Evolutionary conservation across 1,139 yeast species (phyloP), one percentile per base, ranked within the genome.

Genomic region (Taphrina wiesneri): DNA sequence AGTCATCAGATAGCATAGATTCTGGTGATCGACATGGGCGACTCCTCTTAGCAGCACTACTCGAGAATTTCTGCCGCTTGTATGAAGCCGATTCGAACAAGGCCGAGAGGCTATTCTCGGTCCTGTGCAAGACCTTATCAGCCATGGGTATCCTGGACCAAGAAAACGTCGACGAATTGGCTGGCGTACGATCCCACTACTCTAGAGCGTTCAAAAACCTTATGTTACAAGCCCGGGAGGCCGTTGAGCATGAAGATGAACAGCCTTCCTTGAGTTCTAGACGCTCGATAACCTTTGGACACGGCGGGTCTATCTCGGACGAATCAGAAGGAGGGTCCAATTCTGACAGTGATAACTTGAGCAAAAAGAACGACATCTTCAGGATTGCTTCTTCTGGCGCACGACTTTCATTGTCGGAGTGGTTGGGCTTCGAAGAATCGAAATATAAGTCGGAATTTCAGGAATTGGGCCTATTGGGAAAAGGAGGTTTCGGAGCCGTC

Each of bases 401-500:
- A 4, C 53, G 53, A 19, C 43, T 32, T 2, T 28, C 45, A 15
- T 28, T 43, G 7, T 28, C 62, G 3, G 53, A 56, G 11, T 62
- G 60, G 65, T 41, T 43, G 21, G 49, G 53, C 7, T 43, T 52
- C 19, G 57, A 52, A n/a, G 57, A 59, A 63, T 86, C 92, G 0
- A 79, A 92, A 68, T 87, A 87, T 74, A 84, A 84, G 0, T 84
- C 85, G 67, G 99, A 93, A 74, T 95, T 95, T 75, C 98, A 93
- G 75, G 99, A 93, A 74, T 88, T 90, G 53, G 96, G 93, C 0
- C 83, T 86, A 28, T 77, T 93, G 17, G 99, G 99, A 1, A 85
- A 87, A 72, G 99, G 99, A 43, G 99, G 96, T 0, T 93, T 88
- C 78, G 99, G 99, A 5, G 97, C 93, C 74, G 99, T 93, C 15